Base-by-base conservation (phyloP, 345 rosid genomes). In the Lepidium aucheri region DNA sequence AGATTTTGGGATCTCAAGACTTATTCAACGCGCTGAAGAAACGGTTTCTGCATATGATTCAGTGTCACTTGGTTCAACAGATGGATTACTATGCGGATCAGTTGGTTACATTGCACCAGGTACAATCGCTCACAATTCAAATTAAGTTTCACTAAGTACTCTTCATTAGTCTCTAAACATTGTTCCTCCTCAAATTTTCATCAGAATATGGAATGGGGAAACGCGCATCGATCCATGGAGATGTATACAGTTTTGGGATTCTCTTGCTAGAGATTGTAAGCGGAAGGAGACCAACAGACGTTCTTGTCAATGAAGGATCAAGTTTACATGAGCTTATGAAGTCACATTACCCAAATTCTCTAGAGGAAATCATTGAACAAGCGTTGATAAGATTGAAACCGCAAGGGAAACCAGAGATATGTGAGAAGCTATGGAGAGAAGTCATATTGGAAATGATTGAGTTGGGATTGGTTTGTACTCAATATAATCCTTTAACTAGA, bases 61-160 rank as follows among this genome's bases (percentile, higher is more conserved):
- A 10, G 61, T 70, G 24, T 84, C 97, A 60, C 83, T 77, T 68
- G 78, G 65, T 75, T 94, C 97, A 17, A 76, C 86, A 4, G 92
- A 86, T 71, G 87, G 92, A 50, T 68, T 86, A 68, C 56, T 94
- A 52, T 84, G 96, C 10, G 97, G 99, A 67, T 90, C 97, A 39
- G 77, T 88, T 0, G 99, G 99, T 70, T 94, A 94, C 64, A 88
- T 94, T 14, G 89, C 99, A 9, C 99, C 99, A 9, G 99, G 97
- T 88, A 86, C 57, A 34, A 18, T 8, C 57, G 17, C 45, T 61
- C 4, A 32, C 26, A 45, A 15, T 28, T 6, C 41, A 7, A 13
- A 18, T 51, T 36, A 34, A 30, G 1, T 53, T 28, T 9, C 15
- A 60, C 18, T 11, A 6, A 17, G 3, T 41, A 42, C 15, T 60